Base-by-base conservation (phyloP, 192 early-diverging fungal species). In the Obelidium mucronatum region DNA sequence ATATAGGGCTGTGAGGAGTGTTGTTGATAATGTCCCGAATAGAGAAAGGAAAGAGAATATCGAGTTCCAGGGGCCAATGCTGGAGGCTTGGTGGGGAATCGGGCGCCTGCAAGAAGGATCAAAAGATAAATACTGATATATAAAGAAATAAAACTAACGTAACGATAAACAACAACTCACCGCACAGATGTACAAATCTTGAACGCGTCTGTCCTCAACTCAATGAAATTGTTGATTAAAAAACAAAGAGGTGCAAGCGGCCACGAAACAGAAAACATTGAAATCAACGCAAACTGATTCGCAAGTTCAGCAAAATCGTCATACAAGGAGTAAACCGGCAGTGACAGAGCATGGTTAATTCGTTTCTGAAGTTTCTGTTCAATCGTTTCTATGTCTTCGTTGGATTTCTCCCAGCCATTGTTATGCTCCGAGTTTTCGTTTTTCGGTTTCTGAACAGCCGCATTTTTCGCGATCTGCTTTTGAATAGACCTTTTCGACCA, bases 231-330 rank as follows among this genome's bases (percentile, higher is more conserved):
- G 80, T 98, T 98, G 39, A 97, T 40, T 37, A 96, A 81, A 37
- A 91, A 92, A 19, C 88, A 90, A 54, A 98, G 73, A 6, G 94
- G 90, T 1, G 94, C 91, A 68, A 96, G 85, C 3, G 96, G 93
- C 94, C 93, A 97, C 8, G 91, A 89, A 0, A 90, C 82, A 35
- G 92, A 93, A 80, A 98, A 98, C 67, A 96, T 83, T 19, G 89
- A 85, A 8, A 98, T 88, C 75, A 94, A 92, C 19, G 93, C 95
- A 88, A 96, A 98, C 90, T 97, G 96, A 68, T 92, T 90, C 67
- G 92, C 90, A 93, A 98, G 94, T 80, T 97, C 95, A 37, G 91
- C 90, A 75, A 96, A 97, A 80, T 97, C 94, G 60, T 89, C 89
- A 63, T 93, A 95, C 61, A 94, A 90, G 73, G 91, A 88, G 77